Conservation (phyloP, 2,329 filamentous ascomycete genomes). For the Colletotrichum sp. region DNA sequence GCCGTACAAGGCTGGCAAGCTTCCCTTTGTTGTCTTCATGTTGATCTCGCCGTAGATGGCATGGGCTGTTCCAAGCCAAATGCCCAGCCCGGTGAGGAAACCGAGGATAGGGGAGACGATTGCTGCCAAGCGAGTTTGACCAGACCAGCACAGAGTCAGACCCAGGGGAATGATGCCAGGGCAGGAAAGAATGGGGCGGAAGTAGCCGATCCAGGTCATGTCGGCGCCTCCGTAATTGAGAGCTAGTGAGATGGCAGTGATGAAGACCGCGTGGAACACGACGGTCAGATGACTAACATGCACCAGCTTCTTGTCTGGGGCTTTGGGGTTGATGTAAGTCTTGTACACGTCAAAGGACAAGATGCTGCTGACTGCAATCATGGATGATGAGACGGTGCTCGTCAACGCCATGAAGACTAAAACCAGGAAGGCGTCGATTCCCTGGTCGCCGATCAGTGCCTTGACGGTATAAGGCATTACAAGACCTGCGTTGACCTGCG, state of each 20-base stretch:
- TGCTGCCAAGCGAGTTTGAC: neutral
- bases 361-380: neutral
- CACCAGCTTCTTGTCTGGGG: neutral
- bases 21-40: neutral
- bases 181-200: neutral
- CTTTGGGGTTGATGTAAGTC: neutral
- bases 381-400: neutral
- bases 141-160: neutral
- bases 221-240: neutral
- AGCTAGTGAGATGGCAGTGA: neutral
- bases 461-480: neutral
- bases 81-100: neutral
- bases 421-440: neutral
- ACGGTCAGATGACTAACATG: neutral
- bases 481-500: neutral
- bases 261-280: neutral
- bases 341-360: neutral
- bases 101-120: neutral
- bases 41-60: neutral
- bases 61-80: neutral
- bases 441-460: neutral
- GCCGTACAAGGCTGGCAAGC: neutral
- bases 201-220: neutral
- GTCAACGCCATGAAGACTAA: neutral
- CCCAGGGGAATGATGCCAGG: neutral